Conservation (phyloP, 768 basidiomycete genomes). For the Lactarius deliciosus region DNA sequence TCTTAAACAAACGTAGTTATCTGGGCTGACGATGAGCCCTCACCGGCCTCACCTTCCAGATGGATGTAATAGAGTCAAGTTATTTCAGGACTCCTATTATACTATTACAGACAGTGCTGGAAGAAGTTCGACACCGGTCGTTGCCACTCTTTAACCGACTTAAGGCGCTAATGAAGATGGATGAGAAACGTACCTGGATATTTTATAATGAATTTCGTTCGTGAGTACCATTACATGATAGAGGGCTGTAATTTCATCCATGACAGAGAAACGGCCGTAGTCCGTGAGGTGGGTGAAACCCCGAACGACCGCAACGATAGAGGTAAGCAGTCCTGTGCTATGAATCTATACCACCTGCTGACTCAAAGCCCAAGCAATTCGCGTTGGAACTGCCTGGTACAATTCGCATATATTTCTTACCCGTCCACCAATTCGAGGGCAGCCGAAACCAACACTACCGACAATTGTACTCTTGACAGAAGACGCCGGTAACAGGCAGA, state of each 20-base stretch:
- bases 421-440: conserved; percentile 53
- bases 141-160: conserved; percentile 91
- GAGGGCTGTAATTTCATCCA: background rate
- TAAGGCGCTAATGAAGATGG: conserved; percentile 77
- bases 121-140: conserved; percentile 94
- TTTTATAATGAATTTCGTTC: conserved; percentile 87
- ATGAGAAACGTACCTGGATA: conserved; percentile 81
- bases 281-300: conserved; percentile 72
- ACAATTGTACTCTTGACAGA: conserved; percentile 83
- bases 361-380: conserved; percentile 63
- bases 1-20: background rate
- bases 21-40: background rate
- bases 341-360: conserved; percentile 7
- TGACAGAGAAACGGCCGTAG: conserved; percentile 73
- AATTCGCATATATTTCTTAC: conserved; percentile 61
- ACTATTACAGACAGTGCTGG: conserved; percentile 90
- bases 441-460: conserved; percentile 46
- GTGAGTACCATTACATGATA: conserved; percentile 45
- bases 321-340: conserved; percentile 46
- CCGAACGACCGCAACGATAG: conserved; percentile 96
- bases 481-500: conserved; percentile 79
- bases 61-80: conserved; percentile 87
- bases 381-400: conserved; percentile 88
- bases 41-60: conserved; percentile 45
- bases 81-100: conserved; percentile 79